Evolutionary conservation across 176 grass and related monocot genomes (phyloP).

Genomic region (Guadua angustifolia): DNA sequence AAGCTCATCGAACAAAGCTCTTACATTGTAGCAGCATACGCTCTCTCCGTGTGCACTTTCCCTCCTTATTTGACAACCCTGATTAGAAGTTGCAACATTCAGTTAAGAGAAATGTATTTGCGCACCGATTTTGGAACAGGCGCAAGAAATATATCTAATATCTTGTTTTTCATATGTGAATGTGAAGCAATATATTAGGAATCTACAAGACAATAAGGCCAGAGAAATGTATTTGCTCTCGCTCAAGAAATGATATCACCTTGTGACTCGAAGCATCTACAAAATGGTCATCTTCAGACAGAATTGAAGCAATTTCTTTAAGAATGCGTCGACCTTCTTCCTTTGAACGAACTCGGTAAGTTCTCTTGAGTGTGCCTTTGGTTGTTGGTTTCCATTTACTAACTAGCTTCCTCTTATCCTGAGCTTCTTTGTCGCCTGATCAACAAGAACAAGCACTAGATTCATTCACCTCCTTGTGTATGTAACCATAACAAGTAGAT

Average conservation of each 20-base stretch:
- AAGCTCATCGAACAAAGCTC: constrained; percentile 95
- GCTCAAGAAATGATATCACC: constrained; percentile 49
- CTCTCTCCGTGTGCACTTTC: constrained; percentile 96
- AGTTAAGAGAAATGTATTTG: constrained; percentile 11
- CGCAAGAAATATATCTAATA: constrained; percentile 19
- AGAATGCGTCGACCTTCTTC: constrained; percentile 81
- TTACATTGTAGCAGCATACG: constrained; percentile 92
- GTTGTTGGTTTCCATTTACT: constrained; percentile 94
- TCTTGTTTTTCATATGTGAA: neutral
- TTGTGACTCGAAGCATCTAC: constrained; percentile 88
- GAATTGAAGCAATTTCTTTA: constrained; percentile 79
- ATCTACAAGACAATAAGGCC: neutral
- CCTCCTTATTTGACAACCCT: constrained; percentile 98
- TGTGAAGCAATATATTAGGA: constrained; percentile 4
- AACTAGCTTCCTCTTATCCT: constrained; percentile 66
- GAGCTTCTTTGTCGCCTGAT: constrained; percentile 68
- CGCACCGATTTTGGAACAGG: constrained; percentile 2
- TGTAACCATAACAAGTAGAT: constrained; percentile 2
- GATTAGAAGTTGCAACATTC: constrained; percentile 35
- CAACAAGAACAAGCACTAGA: constrained; percentile 6
- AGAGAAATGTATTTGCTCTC: neutral
- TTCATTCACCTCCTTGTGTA: constrained; percentile 11
- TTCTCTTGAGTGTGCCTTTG: constrained; percentile 94
- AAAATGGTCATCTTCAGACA: constrained; percentile 96
- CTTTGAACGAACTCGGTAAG: constrained; percentile 80